Conservation (phyloP, 179 eudicot genomes). For the Beta corolliflora region DNA sequence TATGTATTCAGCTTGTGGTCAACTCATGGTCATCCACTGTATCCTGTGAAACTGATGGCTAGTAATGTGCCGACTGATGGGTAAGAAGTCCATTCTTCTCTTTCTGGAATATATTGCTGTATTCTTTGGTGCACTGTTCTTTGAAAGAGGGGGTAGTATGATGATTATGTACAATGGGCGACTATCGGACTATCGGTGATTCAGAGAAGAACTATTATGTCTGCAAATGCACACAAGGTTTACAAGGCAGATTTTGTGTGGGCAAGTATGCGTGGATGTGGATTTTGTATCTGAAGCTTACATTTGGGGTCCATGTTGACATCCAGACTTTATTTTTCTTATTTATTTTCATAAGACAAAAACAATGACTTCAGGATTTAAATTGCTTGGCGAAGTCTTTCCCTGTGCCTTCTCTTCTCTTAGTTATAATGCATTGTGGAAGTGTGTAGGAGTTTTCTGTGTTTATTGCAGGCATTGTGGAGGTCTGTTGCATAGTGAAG, state of each 20-base stretch:
- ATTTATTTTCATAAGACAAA: background rate
- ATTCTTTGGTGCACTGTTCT: background rate
- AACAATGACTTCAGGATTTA: background rate
- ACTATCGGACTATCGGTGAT: background rate
- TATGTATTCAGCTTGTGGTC: slow-evolving; percentile 73
- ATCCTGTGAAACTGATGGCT: slow-evolving; percentile 73
- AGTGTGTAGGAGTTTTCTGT: background rate
- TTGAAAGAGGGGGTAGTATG: background rate
- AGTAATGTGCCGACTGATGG: slow-evolving; percentile 74
- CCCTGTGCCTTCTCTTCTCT: background rate
- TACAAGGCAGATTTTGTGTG: background rate
- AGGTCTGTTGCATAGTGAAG: background rate
- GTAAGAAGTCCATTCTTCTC: slow-evolving; percentile 45
- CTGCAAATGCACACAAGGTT: background rate
- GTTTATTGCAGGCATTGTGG: background rate
- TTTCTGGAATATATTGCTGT: background rate
- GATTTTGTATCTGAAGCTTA: background rate
- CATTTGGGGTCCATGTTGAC: background rate
- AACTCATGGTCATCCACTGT: slow-evolving; percentile 58
- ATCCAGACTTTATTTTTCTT: background rate
- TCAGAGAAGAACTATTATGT: too few relatives aligned
- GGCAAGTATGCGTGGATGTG: too few relatives aligned
- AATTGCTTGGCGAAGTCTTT: background rate
- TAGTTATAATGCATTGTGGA: background rate
- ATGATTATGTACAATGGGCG: background rate